Evolutionary conservation across 192 early-diverging fungal genomes (phyloP), one percentile per base, ranked within the genome.

Genomic region (Coemansia sp.): DNA sequence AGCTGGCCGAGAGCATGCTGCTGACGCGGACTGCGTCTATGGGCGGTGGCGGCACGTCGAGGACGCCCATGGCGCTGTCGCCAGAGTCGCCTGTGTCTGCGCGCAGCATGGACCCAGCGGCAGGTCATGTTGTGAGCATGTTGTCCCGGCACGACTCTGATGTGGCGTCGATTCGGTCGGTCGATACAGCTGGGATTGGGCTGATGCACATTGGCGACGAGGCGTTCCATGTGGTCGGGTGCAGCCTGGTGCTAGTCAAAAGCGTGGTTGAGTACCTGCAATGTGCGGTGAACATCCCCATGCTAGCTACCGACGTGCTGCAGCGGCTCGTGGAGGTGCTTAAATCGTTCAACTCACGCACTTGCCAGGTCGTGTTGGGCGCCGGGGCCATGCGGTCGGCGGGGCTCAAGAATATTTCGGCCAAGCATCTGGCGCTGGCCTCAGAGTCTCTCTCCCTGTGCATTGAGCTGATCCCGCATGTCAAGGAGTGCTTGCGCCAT

Each of bases 311-410:
- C 0, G 97, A 99, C 40, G 87, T 96, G 6, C 86, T 96, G 84
- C 95, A 97, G 64, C 87, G 91, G 40, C 83, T 97, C 15, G 84
- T 93, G 1, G 97, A 99, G 45, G 67, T 97, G 42, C 66, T 69
- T 32, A 77, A 97, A 91, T 65, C 94, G 15, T 98, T 97, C 83
- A 99, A 99, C 74, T 96, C 95, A 5, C 73, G 94, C 59, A 89
- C 91, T 8, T 98, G 96, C 77, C 96, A 98, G 79, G 94, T 98
- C 1, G 98, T 99, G 75, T 86, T 99, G 14, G 98, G 97, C 6
- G 97, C 96, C 7, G 98, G 98, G 2, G 98, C 98, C 0, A 94
- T 96, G 87, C 86, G 89, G 29, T 97, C 96, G n/a, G 97, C 96
- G 10, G 98, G 98, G 20, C 77, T 99, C 22, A 95, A 96, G 62